Base-by-base conservation (phyloP, 805 yeast genomes). In the Hanseniaspora guilliermondii region DNA sequence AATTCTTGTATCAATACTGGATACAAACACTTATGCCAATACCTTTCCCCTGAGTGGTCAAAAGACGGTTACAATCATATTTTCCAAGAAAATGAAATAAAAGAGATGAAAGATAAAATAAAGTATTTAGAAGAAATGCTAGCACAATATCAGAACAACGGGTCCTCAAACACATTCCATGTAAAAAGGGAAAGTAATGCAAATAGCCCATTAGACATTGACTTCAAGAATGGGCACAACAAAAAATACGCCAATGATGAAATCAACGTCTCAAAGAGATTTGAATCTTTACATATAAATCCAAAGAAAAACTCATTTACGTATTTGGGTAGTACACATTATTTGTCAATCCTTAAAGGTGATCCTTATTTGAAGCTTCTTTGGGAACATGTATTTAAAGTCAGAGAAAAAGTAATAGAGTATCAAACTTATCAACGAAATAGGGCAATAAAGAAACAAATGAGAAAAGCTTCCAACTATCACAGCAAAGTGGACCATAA, bases 31-130 rank as follows among this genome's bases (percentile, higher is more conserved):
- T 64, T 78, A 19, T 78, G 83, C 56, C 77, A 76, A 52, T 78
- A 77, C 58, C 69, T 78, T 59, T 81, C 76, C 57, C 83, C 80
- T 41, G 68, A 73, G n/a, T 78, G 83, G 83, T 82, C 82, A 65
- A 60, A 68, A 62, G 62, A 68, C 59, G 64, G 68, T 69, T 61
- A 84, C 77, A 64, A 70, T 66, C 57, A 77, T 72, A 56, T 71
- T 64, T 62, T 76, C 58, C 72, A 77, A 55, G 77, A 66, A 42
- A 66, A 69, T 12, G 78, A 74, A 58, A 61, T 71, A 54, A 69
- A 74, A 58, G 78, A 75, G 61, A 75, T 86, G 76, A 77, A 77
- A 59, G 71, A 70, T 19, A 77, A 82, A 57, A 75, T 82, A 3
- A 70, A 71, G 47, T 71, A 70, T 9, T 66, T 85, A 48, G 85